phyloP scores from a whole-genome alignment of 106 monocot genomes.

The Allium sativum region DNA sequence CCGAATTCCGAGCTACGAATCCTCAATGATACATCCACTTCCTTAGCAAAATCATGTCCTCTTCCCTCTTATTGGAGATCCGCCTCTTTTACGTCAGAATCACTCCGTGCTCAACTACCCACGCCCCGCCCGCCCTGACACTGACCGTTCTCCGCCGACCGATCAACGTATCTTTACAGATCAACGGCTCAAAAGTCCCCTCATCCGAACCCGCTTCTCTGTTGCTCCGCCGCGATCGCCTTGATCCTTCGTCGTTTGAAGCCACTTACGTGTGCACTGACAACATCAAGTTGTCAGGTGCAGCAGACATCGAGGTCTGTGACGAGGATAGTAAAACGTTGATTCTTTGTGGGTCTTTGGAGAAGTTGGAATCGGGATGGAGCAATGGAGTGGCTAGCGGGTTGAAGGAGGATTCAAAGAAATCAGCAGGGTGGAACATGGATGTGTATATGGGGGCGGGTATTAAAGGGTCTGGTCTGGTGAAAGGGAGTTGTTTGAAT shows the following conservation, averaged over 20 bases:
- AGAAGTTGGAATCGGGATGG: slow-evolving; percentile 49
- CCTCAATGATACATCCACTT: too few relatives aligned
- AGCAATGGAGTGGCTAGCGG: slow-evolving; percentile 27
- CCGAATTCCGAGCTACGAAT: too few relatives aligned
- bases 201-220: slow-evolving; percentile 24
- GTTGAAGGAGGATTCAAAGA: slow-evolving; percentile 29
- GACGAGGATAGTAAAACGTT: slow-evolving; percentile 28
- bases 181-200: slow-evolving; percentile 53
- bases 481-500: slow-evolving; percentile 23
- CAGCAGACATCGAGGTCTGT: slow-evolving; percentile 53
- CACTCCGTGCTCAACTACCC: slow-evolving; percentile 12
- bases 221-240: slow-evolving; percentile 46
- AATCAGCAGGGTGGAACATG: slow-evolving; percentile 52
- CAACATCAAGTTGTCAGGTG: slow-evolving; percentile 34
- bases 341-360: slow-evolving; percentile 58
- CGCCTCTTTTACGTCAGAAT: slow-evolving; percentile 72
- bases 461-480: slow-evolving; percentile 16
- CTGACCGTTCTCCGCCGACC: slow-evolving; percentile 60
- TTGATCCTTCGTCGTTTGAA: slow-evolving; percentile 34
- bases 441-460: slow-evolving; percentile 51
- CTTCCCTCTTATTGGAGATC: slow-evolving; percentile 58
- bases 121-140: slow-evolving; percentile 36
- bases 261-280: slow-evolving; percentile 68
- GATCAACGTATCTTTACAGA: slow-evolving; percentile 48
- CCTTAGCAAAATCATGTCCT: not conserved